Percentiles rank a stretch among this genome's conserved stretches.
Conservation (phyloP, 1,284 basidiomycete genomes). For the Melampsora americana region DNA sequence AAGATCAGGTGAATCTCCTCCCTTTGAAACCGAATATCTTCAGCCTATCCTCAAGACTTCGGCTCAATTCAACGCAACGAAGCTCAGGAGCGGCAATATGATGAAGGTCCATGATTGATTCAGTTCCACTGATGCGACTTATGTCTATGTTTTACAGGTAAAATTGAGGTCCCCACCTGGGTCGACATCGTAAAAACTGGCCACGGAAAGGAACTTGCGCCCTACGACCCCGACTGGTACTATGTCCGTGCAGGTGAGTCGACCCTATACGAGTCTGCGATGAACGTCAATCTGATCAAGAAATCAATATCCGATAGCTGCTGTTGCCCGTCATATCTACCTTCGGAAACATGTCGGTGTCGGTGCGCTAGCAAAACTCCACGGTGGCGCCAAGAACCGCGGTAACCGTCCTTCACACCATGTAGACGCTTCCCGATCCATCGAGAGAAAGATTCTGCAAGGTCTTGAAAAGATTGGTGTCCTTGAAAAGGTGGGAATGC, state of each 20-base stretch:
- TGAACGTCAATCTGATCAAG: constrained; percentile 37
- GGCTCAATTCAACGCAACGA: constrained; percentile 41
- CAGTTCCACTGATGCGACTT: neutral
- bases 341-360: constrained; percentile 98
- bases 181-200: constrained; percentile 99
- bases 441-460: constrained; percentile 70
- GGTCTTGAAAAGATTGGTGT: constrained; percentile 98
- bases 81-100: neutral
- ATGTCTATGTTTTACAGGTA: constrained; percentile 58
- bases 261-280: constrained; percentile 30
- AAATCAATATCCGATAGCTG: constrained; percentile 61
- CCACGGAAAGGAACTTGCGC: constrained; percentile 94
- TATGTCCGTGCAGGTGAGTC: constrained; percentile 89
- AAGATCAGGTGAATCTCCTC: constrained; percentile 65
- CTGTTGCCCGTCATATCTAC: constrained; percentile 98
- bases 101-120: neutral
- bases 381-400: constrained; percentile 91
- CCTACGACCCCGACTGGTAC: constrained; percentile 99
- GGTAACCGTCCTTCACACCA: constrained; percentile 95
- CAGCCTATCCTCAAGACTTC: constrained; percentile 14
- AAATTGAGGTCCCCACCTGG: constrained; percentile 98
- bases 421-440: constrained; percentile 71
- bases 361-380: constrained; percentile 91
- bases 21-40: neutral
- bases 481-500: constrained; percentile 66